phyloP scores from a whole-genome alignment of 2,329 filamentous ascomycete species.

The Microsporum canis region DNA sequence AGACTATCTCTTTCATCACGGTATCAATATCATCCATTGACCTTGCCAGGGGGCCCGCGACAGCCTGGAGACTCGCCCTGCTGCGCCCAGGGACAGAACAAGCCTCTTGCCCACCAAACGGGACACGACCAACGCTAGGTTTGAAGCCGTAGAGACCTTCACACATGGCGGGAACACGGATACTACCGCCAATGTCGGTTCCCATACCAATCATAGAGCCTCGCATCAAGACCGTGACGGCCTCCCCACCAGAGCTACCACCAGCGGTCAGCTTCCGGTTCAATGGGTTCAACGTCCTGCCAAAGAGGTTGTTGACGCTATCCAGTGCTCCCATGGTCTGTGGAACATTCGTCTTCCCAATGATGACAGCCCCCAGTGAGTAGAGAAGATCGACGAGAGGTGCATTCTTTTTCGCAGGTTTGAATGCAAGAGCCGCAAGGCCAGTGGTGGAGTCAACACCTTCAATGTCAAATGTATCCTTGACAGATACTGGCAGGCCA shows the following conservation, averaged over 20 bases:
- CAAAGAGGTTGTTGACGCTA: slow-evolving; percentile 51
- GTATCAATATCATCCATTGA: slow-evolving; percentile 32
- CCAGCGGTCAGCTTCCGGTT: slow-evolving; percentile 51
- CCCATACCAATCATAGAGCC: slow-evolving; percentile 51
- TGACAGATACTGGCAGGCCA: slow-evolving; percentile 47
- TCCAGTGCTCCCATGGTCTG: slow-evolving; percentile 47
- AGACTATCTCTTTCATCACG: slow-evolving; percentile 43
- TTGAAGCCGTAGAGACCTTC: slow-evolving; percentile 43
- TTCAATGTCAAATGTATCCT: slow-evolving; percentile 37
- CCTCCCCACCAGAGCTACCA: slow-evolving; percentile 56
- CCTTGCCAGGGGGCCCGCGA: slow-evolving; percentile 33
- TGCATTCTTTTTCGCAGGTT: slow-evolving; percentile 47
- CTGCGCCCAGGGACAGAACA: slow-evolving; percentile 38
- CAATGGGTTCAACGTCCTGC: slow-evolving; percentile 51
- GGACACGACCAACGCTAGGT: slow-evolving; percentile 38
- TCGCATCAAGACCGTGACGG: slow-evolving; percentile 46
- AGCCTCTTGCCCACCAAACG: slow-evolving; percentile 42
- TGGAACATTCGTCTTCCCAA: slow-evolving; percentile 60
- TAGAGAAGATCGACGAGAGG: slow-evolving; percentile 48
- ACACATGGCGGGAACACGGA: slow-evolving; percentile 40
- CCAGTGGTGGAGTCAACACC: slow-evolving; percentile 47
- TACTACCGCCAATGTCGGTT: slow-evolving; percentile 47
- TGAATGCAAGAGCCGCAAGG: slow-evolving; percentile 49
- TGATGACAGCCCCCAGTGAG: slow-evolving; percentile 53
- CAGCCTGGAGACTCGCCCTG: slow-evolving; percentile 41